Conservation (phyloP, 306 rosid genomes). For the Erythrophleum fordii region DNA sequence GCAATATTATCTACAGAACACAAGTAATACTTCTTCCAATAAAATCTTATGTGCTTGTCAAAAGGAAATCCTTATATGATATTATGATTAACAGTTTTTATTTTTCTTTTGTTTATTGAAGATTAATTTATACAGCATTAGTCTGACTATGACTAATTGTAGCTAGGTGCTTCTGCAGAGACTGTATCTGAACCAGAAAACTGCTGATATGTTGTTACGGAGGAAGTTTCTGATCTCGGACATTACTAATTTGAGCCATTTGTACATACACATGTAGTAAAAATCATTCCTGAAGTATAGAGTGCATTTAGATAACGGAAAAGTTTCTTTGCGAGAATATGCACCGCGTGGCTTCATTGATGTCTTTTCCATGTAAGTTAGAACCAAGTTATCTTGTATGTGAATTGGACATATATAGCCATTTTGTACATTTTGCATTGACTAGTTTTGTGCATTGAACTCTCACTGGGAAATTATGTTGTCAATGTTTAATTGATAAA, state of each 20-base stretch:
- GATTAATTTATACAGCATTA: neutral
- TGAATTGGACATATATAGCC: neutral
- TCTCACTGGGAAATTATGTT: neutral
- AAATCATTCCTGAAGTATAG: neutral
- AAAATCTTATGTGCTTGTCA: conserved; percentile 1
- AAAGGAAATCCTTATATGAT: neutral
- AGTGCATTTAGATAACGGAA: neutral
- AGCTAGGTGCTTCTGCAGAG: conserved; percentile 39
- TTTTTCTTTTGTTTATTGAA: neutral
- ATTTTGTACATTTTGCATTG: neutral
- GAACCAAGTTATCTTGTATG: neutral
- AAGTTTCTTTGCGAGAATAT: neutral
- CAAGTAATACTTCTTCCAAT: neutral
- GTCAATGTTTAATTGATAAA: neutral
- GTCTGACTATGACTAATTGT: conserved; percentile 8
- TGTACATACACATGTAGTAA: neutral
- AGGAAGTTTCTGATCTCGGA: neutral
- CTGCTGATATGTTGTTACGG: neutral
- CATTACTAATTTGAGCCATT: neutral
- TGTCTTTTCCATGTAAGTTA: neutral
- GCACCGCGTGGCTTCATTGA: neutral
- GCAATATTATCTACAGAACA: conserved; percentile 45
- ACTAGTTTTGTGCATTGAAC: neutral
- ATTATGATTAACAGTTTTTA: too few species aligned
- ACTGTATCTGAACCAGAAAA: conserved; percentile 16